Conservation (phyloP, 371 early-diverging fungal genomes). For the Parasitella parasitica region DNA sequence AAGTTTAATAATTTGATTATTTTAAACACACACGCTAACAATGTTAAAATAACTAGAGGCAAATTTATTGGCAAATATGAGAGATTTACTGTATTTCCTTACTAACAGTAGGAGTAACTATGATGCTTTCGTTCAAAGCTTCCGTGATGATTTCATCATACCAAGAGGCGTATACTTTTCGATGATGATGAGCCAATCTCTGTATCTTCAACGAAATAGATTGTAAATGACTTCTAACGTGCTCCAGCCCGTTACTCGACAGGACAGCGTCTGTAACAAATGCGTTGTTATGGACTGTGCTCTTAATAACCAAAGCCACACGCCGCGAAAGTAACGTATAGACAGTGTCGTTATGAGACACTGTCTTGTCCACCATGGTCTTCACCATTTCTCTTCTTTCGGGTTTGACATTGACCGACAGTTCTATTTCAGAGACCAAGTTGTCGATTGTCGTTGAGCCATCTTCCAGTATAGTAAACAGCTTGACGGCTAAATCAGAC, state of each 20-base stretch:
- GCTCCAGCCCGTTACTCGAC: conserved; percentile 61
- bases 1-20: too few relatives aligned
- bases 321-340: conserved; percentile 66
- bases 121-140: conserved; percentile 1
- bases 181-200: conserved; percentile 61
- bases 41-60: background rate
- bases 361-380: conserved; percentile 72
- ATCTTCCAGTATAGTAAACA: conserved; percentile 59
- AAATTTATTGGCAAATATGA: background rate
- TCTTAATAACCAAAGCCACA: conserved; percentile 50
- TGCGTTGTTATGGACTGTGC: conserved; percentile 54
- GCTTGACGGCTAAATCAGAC: conserved; percentile 41
- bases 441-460: conserved; percentile 52
- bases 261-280: conserved; percentile 48
- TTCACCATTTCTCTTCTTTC: conserved; percentile 54
- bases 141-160: conserved; percentile 59
- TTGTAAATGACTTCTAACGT: conserved; percentile 57
- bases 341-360: conserved; percentile 68
- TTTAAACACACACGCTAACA: too few relatives aligned
- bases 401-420: conserved; percentile 14
- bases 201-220: conserved; percentile 45
- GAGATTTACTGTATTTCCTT: background rate
- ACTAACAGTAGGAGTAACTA: background rate
- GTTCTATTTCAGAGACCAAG: conserved; percentile 45
- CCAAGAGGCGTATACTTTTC: conserved; percentile 64